phyloP scores from a whole-genome alignment of 2,329 filamentous ascomycete genomes.

The Epichloe gansuensis region DNA sequence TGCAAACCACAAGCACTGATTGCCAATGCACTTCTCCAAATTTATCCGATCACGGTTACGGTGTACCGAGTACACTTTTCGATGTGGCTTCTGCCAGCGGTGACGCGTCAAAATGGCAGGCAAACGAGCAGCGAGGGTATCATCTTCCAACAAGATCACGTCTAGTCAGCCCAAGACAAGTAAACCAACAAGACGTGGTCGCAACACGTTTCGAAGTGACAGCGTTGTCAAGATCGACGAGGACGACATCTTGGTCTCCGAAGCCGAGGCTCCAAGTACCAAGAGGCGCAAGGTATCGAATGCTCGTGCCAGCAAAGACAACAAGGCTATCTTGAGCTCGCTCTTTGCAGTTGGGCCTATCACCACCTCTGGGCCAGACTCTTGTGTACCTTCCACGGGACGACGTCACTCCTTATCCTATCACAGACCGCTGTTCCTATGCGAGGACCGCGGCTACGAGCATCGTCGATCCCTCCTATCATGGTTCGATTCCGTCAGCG shows the following conservation, averaged over 20 bases:
- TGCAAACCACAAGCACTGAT: too few relatives aligned
- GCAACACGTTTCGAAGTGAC: neutral
- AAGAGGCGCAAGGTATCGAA: conserved; percentile 8
- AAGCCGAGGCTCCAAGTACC: neutral
- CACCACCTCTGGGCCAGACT: neutral
- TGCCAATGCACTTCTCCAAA: too few relatives aligned
- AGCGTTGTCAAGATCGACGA: neutral
- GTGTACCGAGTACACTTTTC: neutral
- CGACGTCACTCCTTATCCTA: conserved; percentile 22
- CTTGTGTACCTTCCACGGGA: conserved; percentile 7
- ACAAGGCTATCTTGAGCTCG: neutral
- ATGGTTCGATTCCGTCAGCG: conserved; percentile 40
- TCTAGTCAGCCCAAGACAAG: neutral
- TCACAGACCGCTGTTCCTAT: conserved; percentile 37
- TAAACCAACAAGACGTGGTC: neutral
- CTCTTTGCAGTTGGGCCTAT: conserved; percentile 6
- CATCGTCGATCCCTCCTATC: conserved; percentile 28
- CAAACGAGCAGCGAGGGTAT: neutral
- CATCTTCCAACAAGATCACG: neutral
- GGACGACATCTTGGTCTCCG: neutral
- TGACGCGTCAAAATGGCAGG: neutral
- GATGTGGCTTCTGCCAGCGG: neutral
- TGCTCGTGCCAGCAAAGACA: neutral
- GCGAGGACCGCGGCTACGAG: conserved; percentile 19
- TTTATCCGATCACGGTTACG: too few relatives aligned